These are phyloP conservation scores for Galerina sulciceps DNA, from an alignment of 768 basidiomycete species.

Conservation along the genomic window DNA sequence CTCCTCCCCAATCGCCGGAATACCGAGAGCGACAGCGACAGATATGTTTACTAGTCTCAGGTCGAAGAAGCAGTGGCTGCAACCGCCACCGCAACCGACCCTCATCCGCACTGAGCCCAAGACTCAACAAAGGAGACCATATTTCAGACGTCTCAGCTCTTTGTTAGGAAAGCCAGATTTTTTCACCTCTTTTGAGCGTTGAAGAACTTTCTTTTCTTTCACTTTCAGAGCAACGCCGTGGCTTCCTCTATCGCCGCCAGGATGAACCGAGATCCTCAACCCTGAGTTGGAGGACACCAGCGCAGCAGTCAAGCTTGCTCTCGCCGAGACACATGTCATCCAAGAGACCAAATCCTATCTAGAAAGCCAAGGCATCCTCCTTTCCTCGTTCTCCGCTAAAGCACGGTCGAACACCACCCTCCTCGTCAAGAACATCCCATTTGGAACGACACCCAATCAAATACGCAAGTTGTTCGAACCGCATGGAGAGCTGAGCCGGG, in stretches of 20 bases:
- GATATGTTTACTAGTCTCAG: background rate
- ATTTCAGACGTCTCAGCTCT: too few relatives aligned
- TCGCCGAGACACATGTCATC: constrained; percentile 97
- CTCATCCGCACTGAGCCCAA: too few relatives aligned
- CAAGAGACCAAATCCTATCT: too few relatives aligned
- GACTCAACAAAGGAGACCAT: constrained; percentile 58
- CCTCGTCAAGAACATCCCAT: constrained; percentile 96
- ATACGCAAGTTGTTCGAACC: constrained; percentile 81
- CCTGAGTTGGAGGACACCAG: constrained; percentile 74
- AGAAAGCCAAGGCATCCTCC: too few relatives aligned
- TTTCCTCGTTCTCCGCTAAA: too few relatives aligned
- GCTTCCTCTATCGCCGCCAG: constrained; percentile 88
- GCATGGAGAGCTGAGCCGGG: constrained; percentile 70
- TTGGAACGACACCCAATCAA: constrained; percentile 78
- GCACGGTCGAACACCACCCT: too few relatives aligned
- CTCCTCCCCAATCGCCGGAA: too few relatives aligned
- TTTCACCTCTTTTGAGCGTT: constrained; percentile 19
- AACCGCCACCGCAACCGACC: background rate
- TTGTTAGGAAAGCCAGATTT: constrained; percentile 72
- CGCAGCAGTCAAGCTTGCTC: constrained; percentile 91
- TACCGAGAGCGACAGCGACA: too few relatives aligned
- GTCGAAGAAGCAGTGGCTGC: background rate
- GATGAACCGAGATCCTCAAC: constrained; percentile 88
- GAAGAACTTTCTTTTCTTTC: too few relatives aligned
- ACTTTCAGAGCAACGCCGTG: constrained; percentile 85